These are phyloP conservation scores for Arabidopsis hybrid DNA, from an alignment of 441 rosid genomes.

Conservation along the genomic window DNA sequence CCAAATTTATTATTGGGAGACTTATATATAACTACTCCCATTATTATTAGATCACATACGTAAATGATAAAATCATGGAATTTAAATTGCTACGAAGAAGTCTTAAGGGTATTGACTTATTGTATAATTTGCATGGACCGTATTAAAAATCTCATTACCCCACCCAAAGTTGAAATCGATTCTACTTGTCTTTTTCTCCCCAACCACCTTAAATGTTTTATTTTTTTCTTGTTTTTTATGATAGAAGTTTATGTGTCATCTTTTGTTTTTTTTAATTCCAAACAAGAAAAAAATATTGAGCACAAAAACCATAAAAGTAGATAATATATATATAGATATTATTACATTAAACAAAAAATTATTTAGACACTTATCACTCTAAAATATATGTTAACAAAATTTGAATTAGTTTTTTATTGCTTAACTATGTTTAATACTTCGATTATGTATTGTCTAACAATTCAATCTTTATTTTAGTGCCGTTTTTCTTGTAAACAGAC, in stretches of 20 bases:
- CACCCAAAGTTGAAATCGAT: conserved; percentile 31
- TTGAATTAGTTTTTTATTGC: not conserved
- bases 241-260: not conserved
- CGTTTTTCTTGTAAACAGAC: not conserved
- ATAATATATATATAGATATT: not conserved
- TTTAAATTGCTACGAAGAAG: conserved; percentile 3
- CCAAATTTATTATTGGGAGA: conserved; percentile 1
- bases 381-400: not conserved
- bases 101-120: not conserved
- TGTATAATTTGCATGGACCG: conserved; percentile 28
- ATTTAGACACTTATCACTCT: not conserved
- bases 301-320: not conserved
- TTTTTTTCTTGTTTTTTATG: not conserved
- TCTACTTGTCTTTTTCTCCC: conserved; percentile 19
- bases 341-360: no score
- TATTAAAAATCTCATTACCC: conserved; percentile 20
- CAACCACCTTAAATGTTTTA: conserved; percentile 34
- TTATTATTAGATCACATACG: not conserved
- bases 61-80: not conserved
- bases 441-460: not conserved
- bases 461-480: not conserved
- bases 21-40: conserved; percentile 32
- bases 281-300: not conserved
- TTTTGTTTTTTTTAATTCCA: not conserved
- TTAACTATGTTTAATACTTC: not conserved